These are phyloP conservation scores for Microcos paniculata DNA, from an alignment of 345 rosid genomes.

Conservation along the genomic window DNA sequence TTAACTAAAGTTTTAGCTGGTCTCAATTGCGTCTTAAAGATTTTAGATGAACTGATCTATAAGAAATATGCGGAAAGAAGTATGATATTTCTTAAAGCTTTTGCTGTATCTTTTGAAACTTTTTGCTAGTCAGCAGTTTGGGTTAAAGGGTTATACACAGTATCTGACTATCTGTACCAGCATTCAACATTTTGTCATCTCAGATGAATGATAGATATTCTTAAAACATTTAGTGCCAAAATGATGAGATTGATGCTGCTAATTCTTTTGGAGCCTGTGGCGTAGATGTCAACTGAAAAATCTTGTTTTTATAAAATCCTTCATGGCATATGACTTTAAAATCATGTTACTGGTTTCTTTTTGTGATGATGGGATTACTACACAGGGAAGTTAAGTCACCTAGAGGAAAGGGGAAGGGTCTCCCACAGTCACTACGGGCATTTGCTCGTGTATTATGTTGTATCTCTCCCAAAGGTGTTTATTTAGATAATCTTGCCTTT, in stretches of 20 bases:
- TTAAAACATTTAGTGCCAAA: background rate
- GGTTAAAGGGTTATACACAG: background rate
- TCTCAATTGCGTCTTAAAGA: background rate
- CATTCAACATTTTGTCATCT: background rate
- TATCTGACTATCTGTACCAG: background rate
- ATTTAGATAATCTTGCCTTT: conserved; percentile 10
- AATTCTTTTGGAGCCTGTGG: background rate
- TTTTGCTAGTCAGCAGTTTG: background rate
- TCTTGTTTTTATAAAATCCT: background rate
- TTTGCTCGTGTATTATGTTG: conserved; percentile 72
- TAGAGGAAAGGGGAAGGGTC: conserved; percentile 72
- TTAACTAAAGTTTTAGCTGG: background rate
- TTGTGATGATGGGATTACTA: conserved; percentile 20
- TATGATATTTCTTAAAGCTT: background rate
- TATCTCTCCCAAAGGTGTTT: conserved; percentile 53
- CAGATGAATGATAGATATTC: background rate
- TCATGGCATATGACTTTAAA: background rate
- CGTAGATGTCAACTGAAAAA: background rate
- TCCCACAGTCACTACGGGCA: conserved; percentile 85
- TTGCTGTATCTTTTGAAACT: background rate
- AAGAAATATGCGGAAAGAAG: background rate
- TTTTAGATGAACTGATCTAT: background rate
- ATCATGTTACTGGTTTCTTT: background rate
- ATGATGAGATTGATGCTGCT: background rate
- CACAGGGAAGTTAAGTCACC: conserved; percentile 74